These are phyloP conservation scores for Botrytis porri DNA, from an alignment of 2,329 filamentous ascomycete species.

Conservation along the genomic window DNA sequence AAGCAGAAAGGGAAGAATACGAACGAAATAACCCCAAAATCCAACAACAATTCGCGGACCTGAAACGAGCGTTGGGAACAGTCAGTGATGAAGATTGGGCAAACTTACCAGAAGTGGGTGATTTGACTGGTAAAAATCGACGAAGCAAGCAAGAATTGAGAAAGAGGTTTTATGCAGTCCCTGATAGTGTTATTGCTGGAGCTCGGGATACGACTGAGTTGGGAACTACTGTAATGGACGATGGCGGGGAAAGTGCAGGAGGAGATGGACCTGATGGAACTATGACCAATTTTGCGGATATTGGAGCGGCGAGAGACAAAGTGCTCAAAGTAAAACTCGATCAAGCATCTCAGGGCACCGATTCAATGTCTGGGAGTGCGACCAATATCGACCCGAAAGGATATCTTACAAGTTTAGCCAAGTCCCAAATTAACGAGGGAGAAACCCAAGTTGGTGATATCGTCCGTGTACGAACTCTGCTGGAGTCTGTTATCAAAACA, in stretches of 20 bases:
- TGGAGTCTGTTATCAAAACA: conserved; percentile 97
- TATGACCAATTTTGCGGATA: conserved; percentile 97
- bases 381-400: conserved; percentile 94
- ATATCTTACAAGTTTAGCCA: conserved; percentile 88
- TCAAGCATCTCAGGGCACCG: conserved; percentile 73
- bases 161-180: conserved; percentile 91
- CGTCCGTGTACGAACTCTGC: conserved; percentile 82
- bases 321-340: conserved; percentile 92
- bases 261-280: conserved; percentile 62
- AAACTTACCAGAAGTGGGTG: conserved; percentile 90
- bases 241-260: conserved; percentile 55
- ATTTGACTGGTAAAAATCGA: conserved; percentile 91
- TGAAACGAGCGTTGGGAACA: conserved; percentile 84
- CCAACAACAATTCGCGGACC: conserved; percentile 92
- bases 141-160: conserved; percentile 78
- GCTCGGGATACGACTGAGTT: conserved; percentile 78
- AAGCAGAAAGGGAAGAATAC: conserved; percentile 88
- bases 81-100: conserved; percentile 97
- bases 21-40: conserved; percentile 98
- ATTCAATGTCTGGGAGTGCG: conserved; percentile 71
- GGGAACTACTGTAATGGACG: conserved; percentile 83
- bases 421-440: conserved; percentile 72
- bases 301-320: conserved; percentile 93
- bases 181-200: conserved; percentile 89
- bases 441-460: conserved; percentile 91